Evolutionary conservation across 140 eudicot genomes (phyloP).

Genomic region (Anethum foeniculum): DNA sequence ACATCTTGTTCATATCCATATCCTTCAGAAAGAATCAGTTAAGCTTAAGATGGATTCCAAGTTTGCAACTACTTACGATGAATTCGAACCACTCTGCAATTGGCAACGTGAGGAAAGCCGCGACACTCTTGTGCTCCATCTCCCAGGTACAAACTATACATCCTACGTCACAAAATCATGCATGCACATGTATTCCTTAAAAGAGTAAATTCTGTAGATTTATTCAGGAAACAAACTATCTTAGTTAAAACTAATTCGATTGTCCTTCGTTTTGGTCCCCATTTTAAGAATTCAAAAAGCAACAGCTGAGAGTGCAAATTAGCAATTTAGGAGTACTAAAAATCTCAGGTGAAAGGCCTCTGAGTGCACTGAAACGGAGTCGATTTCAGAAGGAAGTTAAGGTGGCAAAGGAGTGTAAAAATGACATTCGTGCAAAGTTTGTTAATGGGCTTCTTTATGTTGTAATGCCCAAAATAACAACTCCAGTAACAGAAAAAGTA

Average conservation of each 20-base stretch:
- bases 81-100: slow-evolving; percentile 63
- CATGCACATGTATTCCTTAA: not conserved
- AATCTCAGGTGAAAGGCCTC: slow-evolving; percentile 45
- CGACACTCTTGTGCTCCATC: slow-evolving; percentile 46
- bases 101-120: slow-evolving; percentile 48
- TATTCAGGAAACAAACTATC: not conserved
- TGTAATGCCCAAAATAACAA: slow-evolving; percentile 38
- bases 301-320: slow-evolving; percentile 49
- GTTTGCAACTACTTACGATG: slow-evolving; percentile 24
- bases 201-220: too few species aligned
- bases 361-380: slow-evolving; percentile 21
- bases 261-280: not conserved
- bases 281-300: slow-evolving; percentile 48
- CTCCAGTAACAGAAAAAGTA: slow-evolving; percentile 1
- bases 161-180: not conserved
- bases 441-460: slow-evolving; percentile 40
- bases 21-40: not conserved
- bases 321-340: slow-evolving; percentile 46
- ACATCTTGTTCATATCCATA: not conserved
- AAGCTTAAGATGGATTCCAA: slow-evolving; percentile 33
- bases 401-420: slow-evolving; percentile 36
- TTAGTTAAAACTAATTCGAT: too few species aligned
- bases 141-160: slow-evolving; percentile 40
- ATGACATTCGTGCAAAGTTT: slow-evolving; percentile 61
- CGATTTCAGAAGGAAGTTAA: slow-evolving; percentile 56